phyloP scores from a whole-genome alignment of 495 filamentous ascomycete genomes.

The Pseudotulostoma volvatum region DNA sequence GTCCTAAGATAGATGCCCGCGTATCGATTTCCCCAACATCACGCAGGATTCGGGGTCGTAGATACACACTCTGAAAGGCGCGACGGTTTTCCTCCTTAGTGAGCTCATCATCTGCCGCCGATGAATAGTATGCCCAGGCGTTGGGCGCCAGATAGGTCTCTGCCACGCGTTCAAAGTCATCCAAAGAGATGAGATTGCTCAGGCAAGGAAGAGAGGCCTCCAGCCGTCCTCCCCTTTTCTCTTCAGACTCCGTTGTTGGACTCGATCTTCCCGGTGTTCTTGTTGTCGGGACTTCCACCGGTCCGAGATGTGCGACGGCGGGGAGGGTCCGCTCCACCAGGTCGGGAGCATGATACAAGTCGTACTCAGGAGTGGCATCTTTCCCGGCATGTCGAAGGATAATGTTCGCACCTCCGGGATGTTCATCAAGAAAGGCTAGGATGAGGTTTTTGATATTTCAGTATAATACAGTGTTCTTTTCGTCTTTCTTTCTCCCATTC shows the following conservation, averaged over 20 bases:
- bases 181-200: slow-evolving; percentile 39
- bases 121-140: slow-evolving; percentile 77
- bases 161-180: slow-evolving; percentile 51
- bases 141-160: slow-evolving; percentile 36
- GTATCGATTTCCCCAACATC: slow-evolving; percentile 57
- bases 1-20: slow-evolving; percentile 59
- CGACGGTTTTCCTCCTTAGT: slow-evolving; percentile 67
- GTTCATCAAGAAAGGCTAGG: slow-evolving; percentile 33
- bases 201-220: slow-evolving; percentile 29
- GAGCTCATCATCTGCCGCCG: slow-evolving; percentile 77
- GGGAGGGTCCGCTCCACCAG: slow-evolving; percentile 13
- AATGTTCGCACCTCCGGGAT: slow-evolving; percentile 63
- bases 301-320: slow-evolving; percentile 8
- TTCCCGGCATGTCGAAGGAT: slow-evolving; percentile 77
- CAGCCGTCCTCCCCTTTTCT: neutral
- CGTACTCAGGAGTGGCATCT: slow-evolving; percentile 73
- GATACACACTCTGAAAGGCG: slow-evolving; percentile 66
- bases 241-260: neutral
- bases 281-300: slow-evolving; percentile 2
- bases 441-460: slow-evolving; percentile 27
- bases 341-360: slow-evolving; percentile 65
- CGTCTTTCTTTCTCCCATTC: too few species aligned
- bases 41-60: slow-evolving; percentile 59
- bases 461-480: too few species aligned
- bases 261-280: too few species aligned